A percentile compares a stretch with the other conserved stretches of the same genome.
Conservation (phyloP, 441 rosid genomes). For the Raphanus hybrid region DNA sequence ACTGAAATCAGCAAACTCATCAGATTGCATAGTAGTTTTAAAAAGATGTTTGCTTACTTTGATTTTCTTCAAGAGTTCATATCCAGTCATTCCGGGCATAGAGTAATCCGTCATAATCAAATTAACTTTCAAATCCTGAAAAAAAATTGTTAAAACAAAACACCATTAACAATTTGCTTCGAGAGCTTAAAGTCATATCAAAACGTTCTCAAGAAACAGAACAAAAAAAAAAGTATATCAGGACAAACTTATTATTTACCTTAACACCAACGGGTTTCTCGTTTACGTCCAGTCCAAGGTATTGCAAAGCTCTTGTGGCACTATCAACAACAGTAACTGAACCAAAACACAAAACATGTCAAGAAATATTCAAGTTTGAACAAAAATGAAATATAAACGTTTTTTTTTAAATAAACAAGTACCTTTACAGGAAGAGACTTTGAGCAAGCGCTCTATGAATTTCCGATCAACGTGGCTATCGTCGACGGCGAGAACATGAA, state of each 20-base stretch:
- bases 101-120: constrained; percentile 82
- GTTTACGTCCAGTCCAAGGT: constrained; percentile 73
- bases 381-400: neutral
- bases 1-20: neutral
- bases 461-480: constrained; percentile 87
- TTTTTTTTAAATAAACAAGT: neutral
- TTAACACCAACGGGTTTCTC: constrained; percentile 37
- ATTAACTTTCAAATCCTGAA: constrained; percentile 72
- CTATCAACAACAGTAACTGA: constrained; percentile 92
- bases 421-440: constrained; percentile 77
- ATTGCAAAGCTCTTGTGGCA: constrained; percentile 78
- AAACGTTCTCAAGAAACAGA: neutral
- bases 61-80: constrained; percentile 79
- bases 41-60: constrained; percentile 49
- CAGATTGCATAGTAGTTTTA: neutral
- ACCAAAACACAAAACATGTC: constrained; percentile 13
- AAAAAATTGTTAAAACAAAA: neutral
- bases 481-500: constrained; percentile 86
- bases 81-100: constrained; percentile 94
- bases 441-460: constrained; percentile 80
- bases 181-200: neutral
- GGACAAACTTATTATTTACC: constrained; percentile 15
- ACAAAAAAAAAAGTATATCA: neutral
- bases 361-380: neutral
- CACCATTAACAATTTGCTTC: constrained; percentile 5